Conservation (phyloP, 371 early-diverging fungal genomes). For the Modicella reniformis region DNA sequence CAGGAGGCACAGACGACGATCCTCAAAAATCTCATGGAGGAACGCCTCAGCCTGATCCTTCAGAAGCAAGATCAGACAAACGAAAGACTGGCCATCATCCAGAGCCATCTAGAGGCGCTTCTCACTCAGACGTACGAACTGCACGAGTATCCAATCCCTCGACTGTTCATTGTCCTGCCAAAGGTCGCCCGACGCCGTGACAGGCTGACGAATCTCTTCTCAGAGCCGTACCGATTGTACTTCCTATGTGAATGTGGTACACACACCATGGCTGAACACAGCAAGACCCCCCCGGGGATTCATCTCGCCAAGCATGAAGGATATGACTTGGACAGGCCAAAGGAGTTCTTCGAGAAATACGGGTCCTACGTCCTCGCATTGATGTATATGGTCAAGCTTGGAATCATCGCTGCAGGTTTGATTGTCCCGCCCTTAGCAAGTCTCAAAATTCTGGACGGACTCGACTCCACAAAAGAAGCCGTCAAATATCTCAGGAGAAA, state of each 20-base stretch:
- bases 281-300: conserved; percentile 7
- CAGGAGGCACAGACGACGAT: background rate
- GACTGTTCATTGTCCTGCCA: conserved; percentile 23
- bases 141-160: conserved; percentile 22
- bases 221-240: conserved; percentile 14
- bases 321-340: conserved; percentile 10
- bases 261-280: conserved; percentile 11
- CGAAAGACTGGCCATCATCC: conserved; percentile 10
- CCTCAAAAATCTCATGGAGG: background rate
- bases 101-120: conserved; percentile 9
- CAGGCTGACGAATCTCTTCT: background rate
- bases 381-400: conserved; percentile 23
- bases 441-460: background rate
- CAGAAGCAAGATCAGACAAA: conserved; percentile 21
- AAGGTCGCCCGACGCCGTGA: background rate
- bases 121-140: conserved; percentile 15
- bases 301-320: conserved; percentile 30
- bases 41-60: background rate
- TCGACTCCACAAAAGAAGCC: background rate
- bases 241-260: conserved; percentile 12
- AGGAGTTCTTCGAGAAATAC: conserved; percentile 19
- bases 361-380: conserved; percentile 16
- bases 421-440: conserved; percentile 6
- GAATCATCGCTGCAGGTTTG: conserved; percentile 7
- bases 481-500: background rate